Evolutionary conservation across 306 rosid genomes (phyloP), one percentile per base, ranked within the genome.

Genomic region (Morella rubra): DNA sequence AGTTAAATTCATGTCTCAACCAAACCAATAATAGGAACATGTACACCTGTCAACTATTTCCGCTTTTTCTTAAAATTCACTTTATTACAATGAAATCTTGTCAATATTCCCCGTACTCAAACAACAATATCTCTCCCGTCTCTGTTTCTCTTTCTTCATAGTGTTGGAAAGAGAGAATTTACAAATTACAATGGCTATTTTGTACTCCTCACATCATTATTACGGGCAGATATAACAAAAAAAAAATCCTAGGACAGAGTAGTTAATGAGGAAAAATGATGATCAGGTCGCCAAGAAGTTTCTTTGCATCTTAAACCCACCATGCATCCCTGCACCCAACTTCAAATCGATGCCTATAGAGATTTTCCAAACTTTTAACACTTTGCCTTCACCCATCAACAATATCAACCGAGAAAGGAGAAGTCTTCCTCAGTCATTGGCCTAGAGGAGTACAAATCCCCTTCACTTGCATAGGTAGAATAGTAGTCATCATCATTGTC

Each of bases 341-440:
- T 56, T 20, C 20, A 56, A 56, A 56, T 19, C 40, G 9, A 56
- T 20, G 64, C 64, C 22, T 11, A 1, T 59, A 40, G 16, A 59
- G 65, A 59, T 59, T 24, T 15, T 59, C 37, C 65, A 11, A 59
- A 59, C 40, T 27, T 1, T 59, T 5, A 9, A 59, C 65, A 32
- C 12, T 15, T 58, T 40, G 1, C 65, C 32, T 44, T 18, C 8
- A 24, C 8, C 13, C 49, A 45, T 82, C 65, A 79, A 47, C 62
- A 61, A 40, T 46, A 42, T 42, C 72, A 64, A 81, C 5, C 1
- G 73, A 66, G 81, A 86, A 79, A 79, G 7, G 93, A 86, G 54
- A 85, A 86, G 0, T 89, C 95, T 12, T 89, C 90, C 4, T 93
- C 89, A 11, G 87, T 86, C 49, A 82, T 37, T 46, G 71, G 68